Evolutionary conservation across 1,284 basidiomycete species (phyloP).

Genomic region (Naganishia sp.): DNA sequence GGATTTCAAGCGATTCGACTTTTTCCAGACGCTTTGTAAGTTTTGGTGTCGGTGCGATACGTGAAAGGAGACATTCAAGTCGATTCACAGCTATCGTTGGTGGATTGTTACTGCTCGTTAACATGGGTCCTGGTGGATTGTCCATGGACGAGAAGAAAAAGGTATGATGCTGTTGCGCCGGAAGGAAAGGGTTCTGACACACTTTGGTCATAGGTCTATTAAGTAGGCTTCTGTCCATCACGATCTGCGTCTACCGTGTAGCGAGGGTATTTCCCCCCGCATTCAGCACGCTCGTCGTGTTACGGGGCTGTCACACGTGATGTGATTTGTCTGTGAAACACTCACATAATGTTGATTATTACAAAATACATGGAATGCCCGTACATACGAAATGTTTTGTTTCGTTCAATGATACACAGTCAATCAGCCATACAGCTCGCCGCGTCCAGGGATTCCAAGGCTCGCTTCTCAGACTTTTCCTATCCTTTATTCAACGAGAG

Average conservation of each 20-base stretch:
- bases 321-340: neutral
- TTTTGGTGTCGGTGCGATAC: conserved; percentile 35
- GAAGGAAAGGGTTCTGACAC: neutral
- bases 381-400: too few species aligned
- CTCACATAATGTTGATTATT: neutral
- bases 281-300: too few species aligned
- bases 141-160: conserved; percentile 99
- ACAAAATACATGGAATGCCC: too few species aligned
- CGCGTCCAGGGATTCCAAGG: too few species aligned
- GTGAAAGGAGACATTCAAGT: conserved; percentile 2
- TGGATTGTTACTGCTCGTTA: conserved; percentile 92
- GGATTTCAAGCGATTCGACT: conserved; percentile 87
- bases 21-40: conserved; percentile 68
- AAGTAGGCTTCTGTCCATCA: too few species aligned
- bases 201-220: neutral
- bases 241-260: too few species aligned
- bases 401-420: too few species aligned
- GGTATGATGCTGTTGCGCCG: conserved; percentile 53
- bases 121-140: conserved; percentile 95
- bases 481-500: too few species aligned
- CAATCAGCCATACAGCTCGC: too few species aligned
- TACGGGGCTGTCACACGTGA: too few species aligned
- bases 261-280: too few species aligned
- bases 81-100: conserved; percentile 76
- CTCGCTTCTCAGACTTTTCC: too few species aligned